Base-by-base conservation (phyloP, 1,139 yeast genomes). In the Eremothecium gossypii region DNA sequence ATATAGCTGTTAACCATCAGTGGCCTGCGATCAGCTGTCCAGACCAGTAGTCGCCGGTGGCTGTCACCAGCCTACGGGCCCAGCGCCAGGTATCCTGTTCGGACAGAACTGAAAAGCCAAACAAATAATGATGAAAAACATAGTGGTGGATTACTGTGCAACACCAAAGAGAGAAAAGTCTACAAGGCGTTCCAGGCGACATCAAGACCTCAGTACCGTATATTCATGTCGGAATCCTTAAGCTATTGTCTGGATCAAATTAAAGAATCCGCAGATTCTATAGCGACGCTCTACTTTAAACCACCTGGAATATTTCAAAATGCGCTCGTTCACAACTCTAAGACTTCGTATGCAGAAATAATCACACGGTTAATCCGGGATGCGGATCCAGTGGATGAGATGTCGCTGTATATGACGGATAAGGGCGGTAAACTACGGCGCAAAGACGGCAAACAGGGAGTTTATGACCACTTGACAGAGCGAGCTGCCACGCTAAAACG, bases 301-400 rank as follows among this genome's bases (percentile, higher is more conserved):
- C 63, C 63, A 1, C 63, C 65, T 3, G 65, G 64, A 8, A 59
- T 60, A 5, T 60, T 58, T 37, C 60, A 57, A 40, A 60, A 60
- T 39, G 63, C 65, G 3, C 51, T 58, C 10, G 54, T 54, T 2
- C 54, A 53, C 34, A 48, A 51, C 33, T 42, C 49, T 33, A 41
- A 45, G 6, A 42, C 46, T 5, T 38, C 47, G 8, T 48, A 48
- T 39, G 47, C 48, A 10, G 51, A 43, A 30, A 34, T 47, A n/a
- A 54, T 58, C 27, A 54, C 57, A 5, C 52, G 52, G 33, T 42
- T 59, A 7, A 49, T 59, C 9, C 50, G 62, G 32, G 64, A 59
- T 43, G 56, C 57, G 8, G 55, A 58, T 31, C 53, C 53, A 8
- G 51, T 51, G 27, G 59, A 58, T 27, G 63, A 57, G 33, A 45